Evolutionary conservation across 1,284 basidiomycete genomes (phyloP).

Genomic region (Ustilago sp.): DNA sequence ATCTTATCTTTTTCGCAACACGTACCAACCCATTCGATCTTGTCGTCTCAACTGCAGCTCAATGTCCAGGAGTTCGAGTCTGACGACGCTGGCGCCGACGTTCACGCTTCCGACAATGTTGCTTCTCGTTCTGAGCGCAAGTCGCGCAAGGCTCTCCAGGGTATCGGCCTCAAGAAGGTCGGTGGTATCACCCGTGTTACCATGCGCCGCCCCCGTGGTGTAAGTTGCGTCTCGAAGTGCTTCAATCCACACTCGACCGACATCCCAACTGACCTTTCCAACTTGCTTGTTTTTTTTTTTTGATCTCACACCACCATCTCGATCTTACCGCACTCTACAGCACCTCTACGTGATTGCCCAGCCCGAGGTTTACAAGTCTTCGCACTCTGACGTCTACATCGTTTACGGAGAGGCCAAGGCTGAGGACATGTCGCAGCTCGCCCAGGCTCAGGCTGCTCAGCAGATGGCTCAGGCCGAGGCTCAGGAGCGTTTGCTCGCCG

Average conservation of each 20-base stretch:
- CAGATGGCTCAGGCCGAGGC: slow-evolving; percentile 76
- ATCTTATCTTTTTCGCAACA: background rate
- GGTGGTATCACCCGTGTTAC: slow-evolving; percentile 94
- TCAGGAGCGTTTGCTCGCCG: slow-evolving; percentile 76
- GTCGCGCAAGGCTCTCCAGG: slow-evolving; percentile 68
- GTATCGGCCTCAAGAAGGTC: slow-evolving; percentile 78
- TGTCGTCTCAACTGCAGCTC: slow-evolving; percentile 61
- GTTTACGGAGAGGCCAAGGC: slow-evolving; percentile 98
- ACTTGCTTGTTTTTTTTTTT: too few species aligned
- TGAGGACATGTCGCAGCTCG: slow-evolving; percentile 89
- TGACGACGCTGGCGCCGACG: slow-evolving; percentile 75
- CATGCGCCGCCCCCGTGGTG: slow-evolving; percentile 92
- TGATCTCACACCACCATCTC: background rate
- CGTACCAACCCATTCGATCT: background rate
- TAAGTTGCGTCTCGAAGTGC: slow-evolving; percentile 71
- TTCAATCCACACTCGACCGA: background rate
- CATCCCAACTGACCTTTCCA: slow-evolving; percentile 18
- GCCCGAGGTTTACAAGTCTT: slow-evolving; percentile 98
- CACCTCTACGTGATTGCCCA: slow-evolving; percentile 90
- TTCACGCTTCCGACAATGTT: slow-evolving; percentile 88
- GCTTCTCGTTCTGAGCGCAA: slow-evolving; percentile 74
- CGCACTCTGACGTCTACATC: slow-evolving; percentile 97
- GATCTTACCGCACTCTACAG: slow-evolving; percentile 70
- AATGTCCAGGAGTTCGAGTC: slow-evolving; percentile 74
- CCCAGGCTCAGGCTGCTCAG: slow-evolving; percentile 85